These are phyloP conservation scores for Cystofilobasidium capitatum DNA, from an alignment of 768 basidiomycete species.

Conservation along the genomic window DNA sequence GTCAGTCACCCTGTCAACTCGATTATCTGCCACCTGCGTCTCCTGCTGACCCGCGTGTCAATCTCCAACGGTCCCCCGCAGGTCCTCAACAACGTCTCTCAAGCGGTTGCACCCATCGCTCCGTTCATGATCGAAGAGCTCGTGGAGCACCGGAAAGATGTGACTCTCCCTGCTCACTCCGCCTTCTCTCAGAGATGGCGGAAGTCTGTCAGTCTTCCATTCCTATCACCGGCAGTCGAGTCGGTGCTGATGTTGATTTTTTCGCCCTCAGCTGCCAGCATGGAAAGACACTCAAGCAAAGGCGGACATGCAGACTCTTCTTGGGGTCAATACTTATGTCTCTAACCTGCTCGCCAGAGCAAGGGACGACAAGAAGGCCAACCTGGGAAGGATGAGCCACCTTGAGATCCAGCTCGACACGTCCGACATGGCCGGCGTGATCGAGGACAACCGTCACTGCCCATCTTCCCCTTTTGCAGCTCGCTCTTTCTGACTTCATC, in stretches of 20 bases:
- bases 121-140: constrained; percentile 90
- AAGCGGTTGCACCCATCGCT: constrained; percentile 69
- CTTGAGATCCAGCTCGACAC: constrained; percentile 15
- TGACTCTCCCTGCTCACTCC: constrained; percentile 42
- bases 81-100: constrained; percentile 59
- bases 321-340: constrained; percentile 54
- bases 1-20: constrained; percentile 42
- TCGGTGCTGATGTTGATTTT: constrained; percentile 4
- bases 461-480: constrained; percentile 3
- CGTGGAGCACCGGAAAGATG: constrained; percentile 41
- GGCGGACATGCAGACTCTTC: constrained; percentile 47
- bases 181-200: constrained; percentile 66
- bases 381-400: constrained; percentile 40
- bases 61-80: constrained; percentile 33
- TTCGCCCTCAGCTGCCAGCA: constrained; percentile 45
- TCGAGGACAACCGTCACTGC: constrained; percentile 39
- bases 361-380: constrained; percentile 62
- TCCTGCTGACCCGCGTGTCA: not conserved
- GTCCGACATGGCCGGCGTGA: constrained; percentile 29
- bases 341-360: constrained; percentile 66
- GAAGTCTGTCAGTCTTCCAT: constrained; percentile 50
- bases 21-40: not conserved
- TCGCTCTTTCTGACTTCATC: constrained; percentile 41
- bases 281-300: constrained; percentile 60
- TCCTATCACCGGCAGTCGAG: not conserved